These are phyloP conservation scores for Apium graveolens DNA, from an alignment of 129 eudicot genomes.

Conservation along the genomic window DNA sequence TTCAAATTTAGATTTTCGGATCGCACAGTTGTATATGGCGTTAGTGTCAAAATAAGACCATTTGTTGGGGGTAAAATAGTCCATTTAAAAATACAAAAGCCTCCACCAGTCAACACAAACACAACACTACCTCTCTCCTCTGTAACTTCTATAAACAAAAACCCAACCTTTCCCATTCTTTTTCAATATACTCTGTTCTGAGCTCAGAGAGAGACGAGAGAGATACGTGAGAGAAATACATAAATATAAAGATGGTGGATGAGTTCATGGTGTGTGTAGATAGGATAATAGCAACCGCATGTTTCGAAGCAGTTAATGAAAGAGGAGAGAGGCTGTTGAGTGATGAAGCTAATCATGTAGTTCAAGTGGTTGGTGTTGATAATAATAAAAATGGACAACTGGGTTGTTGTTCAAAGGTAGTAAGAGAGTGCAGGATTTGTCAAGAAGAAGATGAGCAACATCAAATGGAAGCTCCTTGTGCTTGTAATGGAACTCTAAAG, in stretches of 20 bases:
- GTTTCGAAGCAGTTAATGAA: conserved; percentile 17
- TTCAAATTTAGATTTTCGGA: too few relatives aligned
- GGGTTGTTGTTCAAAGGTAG: conserved; percentile 29
- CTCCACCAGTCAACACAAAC: conserved; percentile 3
- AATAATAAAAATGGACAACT: conserved; percentile 14
- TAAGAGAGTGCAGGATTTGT: conserved; percentile 72
- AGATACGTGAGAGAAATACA: too few relatives aligned
- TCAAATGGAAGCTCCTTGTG: conserved; percentile 75
- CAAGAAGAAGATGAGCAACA: conserved; percentile 78
- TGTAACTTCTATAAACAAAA: background rate
- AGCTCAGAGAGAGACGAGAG: conserved; percentile 5
- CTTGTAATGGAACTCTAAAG: conserved; percentile 87
- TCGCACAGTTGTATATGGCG: too few relatives aligned
- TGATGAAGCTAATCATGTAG: conserved; percentile 10
- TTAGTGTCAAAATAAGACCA: too few relatives aligned
- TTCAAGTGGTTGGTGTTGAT: background rate
- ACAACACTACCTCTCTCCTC: conserved; percentile 2
- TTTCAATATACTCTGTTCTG: background rate
- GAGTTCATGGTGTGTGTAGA: conserved; percentile 44
- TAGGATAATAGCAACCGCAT: conserved; percentile 38
- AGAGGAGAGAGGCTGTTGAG: conserved; percentile 18
- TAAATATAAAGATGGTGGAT: conserved; percentile 10
- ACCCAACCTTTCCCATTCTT: background rate
- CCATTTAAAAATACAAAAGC: background rate
- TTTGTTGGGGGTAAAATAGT: background rate